These are phyloP conservation scores for Pseudocercospora fuligena DNA, from an alignment of 2,329 filamentous ascomycete genomes.

Conservation along the genomic window DNA sequence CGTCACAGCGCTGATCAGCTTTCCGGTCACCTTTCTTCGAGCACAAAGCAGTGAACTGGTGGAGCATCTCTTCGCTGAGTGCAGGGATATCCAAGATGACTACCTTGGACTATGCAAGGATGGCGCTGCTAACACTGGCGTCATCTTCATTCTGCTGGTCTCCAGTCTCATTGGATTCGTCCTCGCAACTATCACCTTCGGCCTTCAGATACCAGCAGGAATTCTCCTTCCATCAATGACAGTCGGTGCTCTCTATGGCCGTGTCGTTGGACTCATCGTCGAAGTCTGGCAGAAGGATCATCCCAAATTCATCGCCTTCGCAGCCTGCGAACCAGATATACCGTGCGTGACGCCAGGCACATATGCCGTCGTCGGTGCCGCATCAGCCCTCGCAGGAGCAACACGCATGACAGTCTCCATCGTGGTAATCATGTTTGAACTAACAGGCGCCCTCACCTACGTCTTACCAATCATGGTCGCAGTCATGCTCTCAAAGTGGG, in stretches of 20 bases:
- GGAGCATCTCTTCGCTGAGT: slow-evolving; percentile 89
- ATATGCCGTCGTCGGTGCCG: slow-evolving; percentile 94
- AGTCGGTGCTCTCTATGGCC: slow-evolving; percentile 87
- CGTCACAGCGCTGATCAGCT: slow-evolving; percentile 87
- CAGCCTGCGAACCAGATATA: slow-evolving; percentile 78
- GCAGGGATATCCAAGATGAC: slow-evolving; percentile 79
- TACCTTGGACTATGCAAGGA: slow-evolving; percentile 89
- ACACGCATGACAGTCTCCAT: slow-evolving; percentile 98
- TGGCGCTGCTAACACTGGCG: slow-evolving; percentile 78
- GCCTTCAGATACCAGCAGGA: slow-evolving; percentile 89
- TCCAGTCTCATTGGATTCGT: slow-evolving; percentile 84
- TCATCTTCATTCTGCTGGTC: slow-evolving; percentile 80
- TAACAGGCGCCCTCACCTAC: slow-evolving; percentile 93
- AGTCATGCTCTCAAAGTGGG: slow-evolving; percentile 98
- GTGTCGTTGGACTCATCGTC: slow-evolving; percentile 85
- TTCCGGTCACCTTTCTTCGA: slow-evolving; percentile 94
- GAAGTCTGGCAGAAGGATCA: slow-evolving; percentile 84
- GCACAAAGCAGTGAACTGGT: slow-evolving; percentile 90
- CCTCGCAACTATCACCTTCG: slow-evolving; percentile 86
- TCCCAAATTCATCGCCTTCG: slow-evolving; percentile 77
- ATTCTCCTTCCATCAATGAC: slow-evolving; percentile 97
- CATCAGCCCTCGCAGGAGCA: slow-evolving; percentile 89
- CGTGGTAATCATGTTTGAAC: slow-evolving; percentile 99
- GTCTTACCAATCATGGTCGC: slow-evolving; percentile 99
- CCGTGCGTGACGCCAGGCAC: slow-evolving; percentile 91